Conservation (phyloP, 495 filamentous ascomycete genomes). For the Platismatia glauca region DNA sequence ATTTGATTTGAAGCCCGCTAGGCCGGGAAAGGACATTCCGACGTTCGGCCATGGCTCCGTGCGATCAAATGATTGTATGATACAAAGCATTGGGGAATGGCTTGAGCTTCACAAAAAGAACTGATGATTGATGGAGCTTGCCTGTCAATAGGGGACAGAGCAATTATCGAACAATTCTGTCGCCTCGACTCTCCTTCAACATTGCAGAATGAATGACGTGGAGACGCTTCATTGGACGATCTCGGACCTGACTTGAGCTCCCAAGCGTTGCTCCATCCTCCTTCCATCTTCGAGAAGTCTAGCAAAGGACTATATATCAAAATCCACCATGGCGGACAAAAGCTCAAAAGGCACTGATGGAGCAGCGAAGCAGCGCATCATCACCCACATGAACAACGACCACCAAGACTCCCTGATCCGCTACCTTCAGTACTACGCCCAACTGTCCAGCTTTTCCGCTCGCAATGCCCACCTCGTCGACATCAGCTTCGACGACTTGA, state of each 20-base stretch:
- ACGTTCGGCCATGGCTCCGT: not conserved
- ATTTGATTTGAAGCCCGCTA: not conserved
- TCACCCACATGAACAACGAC: slow-evolving; percentile 74
- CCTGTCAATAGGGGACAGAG: not conserved
- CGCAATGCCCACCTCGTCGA: slow-evolving; percentile 49
- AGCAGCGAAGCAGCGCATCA: slow-evolving; percentile 51
- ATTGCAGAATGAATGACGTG: not conserved
- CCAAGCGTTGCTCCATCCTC: no score
- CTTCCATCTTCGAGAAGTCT: no score
- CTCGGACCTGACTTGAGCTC: no score
- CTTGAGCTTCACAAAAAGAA: not conserved
- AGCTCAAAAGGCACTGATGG: slow-evolving; percentile 8
- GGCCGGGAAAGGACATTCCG: not conserved
- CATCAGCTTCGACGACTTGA: slow-evolving; percentile 49
- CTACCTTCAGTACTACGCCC: slow-evolving; percentile 55
- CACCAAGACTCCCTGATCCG: slow-evolving; percentile 56
- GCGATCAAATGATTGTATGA: not conserved
- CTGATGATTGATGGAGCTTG: not conserved
- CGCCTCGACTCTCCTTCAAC: not conserved
- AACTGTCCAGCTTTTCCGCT: slow-evolving; percentile 38
- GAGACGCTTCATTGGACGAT: not conserved
- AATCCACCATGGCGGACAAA: slow-evolving; percentile 2
- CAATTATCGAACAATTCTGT: not conserved
- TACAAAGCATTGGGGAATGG: not conserved
- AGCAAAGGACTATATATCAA: no score